Conservation (phyloP, 345 rosid genomes). For the Barbarea vulgaris region DNA sequence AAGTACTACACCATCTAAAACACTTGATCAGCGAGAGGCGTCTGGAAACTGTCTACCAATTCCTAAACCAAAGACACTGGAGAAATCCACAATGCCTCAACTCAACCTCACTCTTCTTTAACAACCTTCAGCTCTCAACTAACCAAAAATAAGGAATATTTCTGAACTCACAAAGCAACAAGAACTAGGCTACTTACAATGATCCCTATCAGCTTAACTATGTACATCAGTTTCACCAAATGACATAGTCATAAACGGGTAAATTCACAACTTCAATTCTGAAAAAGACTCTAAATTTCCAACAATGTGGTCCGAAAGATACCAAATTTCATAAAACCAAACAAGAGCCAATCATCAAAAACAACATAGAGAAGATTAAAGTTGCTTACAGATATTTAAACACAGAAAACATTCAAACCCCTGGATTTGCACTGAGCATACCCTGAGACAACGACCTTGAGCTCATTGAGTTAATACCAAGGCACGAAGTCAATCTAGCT, state of each 20-base stretch:
- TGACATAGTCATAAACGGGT: too few relatives aligned
- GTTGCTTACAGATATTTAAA: slow-evolving; percentile 49
- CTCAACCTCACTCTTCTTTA: neutral
- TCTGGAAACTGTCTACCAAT: too few relatives aligned
- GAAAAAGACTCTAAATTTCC: neutral
- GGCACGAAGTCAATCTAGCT: slow-evolving; percentile 78
- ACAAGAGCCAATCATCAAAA: neutral
- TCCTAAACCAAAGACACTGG: neutral
- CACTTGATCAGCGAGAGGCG: too few relatives aligned
- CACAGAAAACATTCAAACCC: slow-evolving; percentile 60
- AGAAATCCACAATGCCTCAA: neutral
- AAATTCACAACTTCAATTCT: neutral
- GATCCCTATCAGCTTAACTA: neutral
- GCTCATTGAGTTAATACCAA: slow-evolving; percentile 63
- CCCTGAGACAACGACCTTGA: slow-evolving; percentile 94
- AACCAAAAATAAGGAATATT: neutral
- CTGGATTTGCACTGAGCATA: slow-evolving; percentile 86
- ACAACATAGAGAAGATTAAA: neutral
- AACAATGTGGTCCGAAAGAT: neutral
- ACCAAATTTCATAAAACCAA: slow-evolving; percentile 1
- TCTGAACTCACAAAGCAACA: neutral
- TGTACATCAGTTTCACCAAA: neutral
- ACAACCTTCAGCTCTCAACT: neutral
- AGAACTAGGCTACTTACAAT: neutral
- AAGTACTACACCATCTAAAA: too few relatives aligned